Conservation (phyloP, 352 stramenopile species). For the Phytophthora rubi region DNA sequence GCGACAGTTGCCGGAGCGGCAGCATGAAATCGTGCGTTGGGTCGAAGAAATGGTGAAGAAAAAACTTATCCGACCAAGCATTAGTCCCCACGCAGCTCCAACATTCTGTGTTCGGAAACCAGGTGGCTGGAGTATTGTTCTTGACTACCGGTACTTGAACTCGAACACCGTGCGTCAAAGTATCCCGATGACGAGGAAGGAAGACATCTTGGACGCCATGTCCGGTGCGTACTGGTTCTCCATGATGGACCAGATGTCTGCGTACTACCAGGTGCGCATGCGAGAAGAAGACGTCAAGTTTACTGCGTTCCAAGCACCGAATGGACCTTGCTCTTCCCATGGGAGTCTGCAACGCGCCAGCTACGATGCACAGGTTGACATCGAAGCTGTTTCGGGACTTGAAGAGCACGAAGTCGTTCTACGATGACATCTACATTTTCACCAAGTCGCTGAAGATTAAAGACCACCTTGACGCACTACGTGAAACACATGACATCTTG, state of each 20-base stretch:
- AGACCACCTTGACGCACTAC: slow-evolving; percentile 5
- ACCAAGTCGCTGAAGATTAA: slow-evolving; percentile 6
- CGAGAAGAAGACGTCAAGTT: slow-evolving; percentile 24
- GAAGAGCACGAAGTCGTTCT: slow-evolving; percentile 11
- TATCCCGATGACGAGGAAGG: slow-evolving; percentile 28
- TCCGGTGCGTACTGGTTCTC: slow-evolving; percentile 23
- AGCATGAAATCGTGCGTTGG: slow-evolving; percentile 8
- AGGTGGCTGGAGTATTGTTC: slow-evolving; percentile 30
- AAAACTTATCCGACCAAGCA: slow-evolving; percentile 17
- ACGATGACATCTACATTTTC: slow-evolving; percentile 21
- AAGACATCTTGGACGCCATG: slow-evolving; percentile 28
- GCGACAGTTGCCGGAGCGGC: slow-evolving; percentile 20
- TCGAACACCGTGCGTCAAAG: slow-evolving; percentile 6
- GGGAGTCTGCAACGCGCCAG: slow-evolving; percentile 5
- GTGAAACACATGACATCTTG: slow-evolving; percentile 8
- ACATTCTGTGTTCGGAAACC: slow-evolving; percentile 31
- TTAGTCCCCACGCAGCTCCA: slow-evolving; percentile 8
- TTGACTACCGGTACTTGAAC: slow-evolving; percentile 25
- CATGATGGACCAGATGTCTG: slow-evolving; percentile 26
- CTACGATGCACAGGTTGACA: slow-evolving; percentile 13
- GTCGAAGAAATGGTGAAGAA: slow-evolving; percentile 8
- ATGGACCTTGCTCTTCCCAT: slow-evolving; percentile 8
- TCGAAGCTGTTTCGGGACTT: slow-evolving; percentile 9
- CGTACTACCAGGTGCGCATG: slow-evolving; percentile 38
- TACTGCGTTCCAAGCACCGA: slow-evolving; percentile 21